A percentile compares a stretch with the other conserved stretches of the same genome.
These are phyloP conservation scores for Monosporascus cannonballus DNA, from an alignment of 2,329 filamentous ascomycete genomes.

Conservation along the genomic window DNA sequence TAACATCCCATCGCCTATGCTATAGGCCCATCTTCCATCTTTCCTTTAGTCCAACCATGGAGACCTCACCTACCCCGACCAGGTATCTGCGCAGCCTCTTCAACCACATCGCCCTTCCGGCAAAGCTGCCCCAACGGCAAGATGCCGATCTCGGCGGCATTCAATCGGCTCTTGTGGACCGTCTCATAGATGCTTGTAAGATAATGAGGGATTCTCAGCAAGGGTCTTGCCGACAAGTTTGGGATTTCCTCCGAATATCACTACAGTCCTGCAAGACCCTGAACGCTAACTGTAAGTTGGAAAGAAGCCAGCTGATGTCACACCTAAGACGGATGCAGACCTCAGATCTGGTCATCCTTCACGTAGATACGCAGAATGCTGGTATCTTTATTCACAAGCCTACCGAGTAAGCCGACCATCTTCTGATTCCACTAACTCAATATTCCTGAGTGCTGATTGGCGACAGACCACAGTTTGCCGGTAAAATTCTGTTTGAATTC, in stretches of 20 bases:
- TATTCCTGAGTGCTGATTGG: background rate
- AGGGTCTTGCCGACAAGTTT: constrained; percentile 1
- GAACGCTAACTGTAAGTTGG: constrained; percentile 12
- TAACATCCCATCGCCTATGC: too few relatives aligned
- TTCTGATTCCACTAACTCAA: background rate
- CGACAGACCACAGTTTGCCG: constrained; percentile 5
- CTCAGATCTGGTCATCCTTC: constrained; percentile 13
- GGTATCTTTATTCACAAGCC: constrained; percentile 12
- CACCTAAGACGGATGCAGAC: constrained; percentile 8
- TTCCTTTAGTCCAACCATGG: background rate
- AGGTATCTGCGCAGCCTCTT: constrained; percentile 11
- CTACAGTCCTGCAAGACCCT: constrained; percentile 8
- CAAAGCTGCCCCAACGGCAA: constrained; percentile 9
- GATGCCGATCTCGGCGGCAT: constrained; percentile 9
- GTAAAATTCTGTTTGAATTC: constrained; percentile 41
- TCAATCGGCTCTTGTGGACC: constrained; percentile 10
- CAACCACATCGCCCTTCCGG: constrained; percentile 16
- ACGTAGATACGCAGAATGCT: constrained; percentile 16
- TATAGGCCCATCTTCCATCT: too few relatives aligned
- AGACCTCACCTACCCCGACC: background rate
- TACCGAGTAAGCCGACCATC: constrained; percentile 7
- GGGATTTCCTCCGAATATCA: constrained; percentile 9
- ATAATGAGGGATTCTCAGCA: constrained; percentile 7
- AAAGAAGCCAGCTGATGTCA: constrained; percentile 9
- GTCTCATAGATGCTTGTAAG: constrained; percentile 7